Base-by-base conservation (phyloP, 2,329 filamentous ascomycete genomes). In the Didymella keratinophila region DNA sequence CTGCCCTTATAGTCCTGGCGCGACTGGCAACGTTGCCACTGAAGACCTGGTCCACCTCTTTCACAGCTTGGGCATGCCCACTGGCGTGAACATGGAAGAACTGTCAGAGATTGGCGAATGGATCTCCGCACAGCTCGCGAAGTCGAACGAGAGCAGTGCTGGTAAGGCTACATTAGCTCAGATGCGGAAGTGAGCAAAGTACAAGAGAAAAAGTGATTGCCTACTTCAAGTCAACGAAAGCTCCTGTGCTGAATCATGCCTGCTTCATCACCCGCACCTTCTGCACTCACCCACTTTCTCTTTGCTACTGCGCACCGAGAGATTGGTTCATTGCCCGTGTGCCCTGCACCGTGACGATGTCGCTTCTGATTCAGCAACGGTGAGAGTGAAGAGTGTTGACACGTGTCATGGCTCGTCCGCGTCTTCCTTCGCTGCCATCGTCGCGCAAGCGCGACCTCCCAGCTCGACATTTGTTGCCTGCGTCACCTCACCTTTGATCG, bases 21-120 rank as follows among this genome's bases (percentile, higher is more conserved):
- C 92, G 0, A 95, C 91, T 39, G 92, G 92, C 1, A 96, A 96
- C 73, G 90, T 94, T 12, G 88, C 90, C 1, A 93, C 91, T 0
- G 92, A 96, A 78, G 90, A 96, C 73, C 78, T 96, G 77, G 88
- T 95, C 1, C 92, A 94, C 71, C 89, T 81, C 61, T 79, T 91
- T 72, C 87, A 92, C 73, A 90, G 86, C 60, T 75, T 93, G 53
- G 92, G 92, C 0, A 87, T 91, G 78, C 81, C 87, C 41, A 93
- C 91, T 0, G 91, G 91, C 0, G 84, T 95, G 1, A 71, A 78
- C 61, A 71, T 78, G 30, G 71, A 76, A 60, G 67, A 67, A 63
- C 52, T 79, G 28, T 58, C 75, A 0, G 70, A 70, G 58, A 70
- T 77, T 30, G 77, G 77, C 1, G 73, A 77, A 27, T 79, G 77